Percentiles rank a stretch among this genome's conserved stretches.
phyloP scores from a whole-genome alignment of 495 filamentous ascomycete genomes.

The Immersiella caudata region DNA sequence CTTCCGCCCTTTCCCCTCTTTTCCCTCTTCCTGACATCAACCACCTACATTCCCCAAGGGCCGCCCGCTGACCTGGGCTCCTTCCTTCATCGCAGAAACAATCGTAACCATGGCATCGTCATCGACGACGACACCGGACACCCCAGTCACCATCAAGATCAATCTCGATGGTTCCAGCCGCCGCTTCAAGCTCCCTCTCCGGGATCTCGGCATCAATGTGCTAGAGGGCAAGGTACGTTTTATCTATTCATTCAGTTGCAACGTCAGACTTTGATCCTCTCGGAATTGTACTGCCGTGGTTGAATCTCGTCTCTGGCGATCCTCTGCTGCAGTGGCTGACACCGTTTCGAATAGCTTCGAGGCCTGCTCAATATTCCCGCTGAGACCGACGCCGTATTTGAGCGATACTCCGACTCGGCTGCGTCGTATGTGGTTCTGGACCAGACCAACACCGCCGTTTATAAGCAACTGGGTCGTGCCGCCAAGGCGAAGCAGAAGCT shows the following conservation, averaged over 20 bases:
- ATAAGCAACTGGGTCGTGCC: constrained; percentile 95
- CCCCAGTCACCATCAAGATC: constrained; percentile 84
- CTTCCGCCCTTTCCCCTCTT: constrained; percentile 9
- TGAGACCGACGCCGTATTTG: constrained; percentile 71
- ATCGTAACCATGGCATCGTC: constrained; percentile 52
- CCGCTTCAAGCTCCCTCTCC: constrained; percentile 87
- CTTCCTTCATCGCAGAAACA: constrained; percentile 3
- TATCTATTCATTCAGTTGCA: neutral
- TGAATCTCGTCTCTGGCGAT: no score
- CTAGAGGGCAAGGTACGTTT: constrained; percentile 84
- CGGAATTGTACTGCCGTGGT: neutral
- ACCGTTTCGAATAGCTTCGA: constrained; percentile 64
- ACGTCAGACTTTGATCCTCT: neutral
- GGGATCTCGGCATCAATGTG: constrained; percentile 74
- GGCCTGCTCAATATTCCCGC: constrained; percentile 69
- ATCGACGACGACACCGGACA: constrained; percentile 64
- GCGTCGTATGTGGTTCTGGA: constrained; percentile 78
- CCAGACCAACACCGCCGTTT: constrained; percentile 73
- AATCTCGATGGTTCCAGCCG: constrained; percentile 70
- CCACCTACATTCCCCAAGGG: neutral
- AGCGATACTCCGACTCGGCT: constrained; percentile 96
- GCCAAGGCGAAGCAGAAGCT: constrained; percentile 99
- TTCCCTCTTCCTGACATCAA: neutral
- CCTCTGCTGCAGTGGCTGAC: no score
- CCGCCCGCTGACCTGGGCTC: neutral